A percentile compares a stretch with the other conserved stretches of the same genome.
Conservation (phyloP, 2,329 filamentous ascomycete species). For the Peltaster fructicola region DNA sequence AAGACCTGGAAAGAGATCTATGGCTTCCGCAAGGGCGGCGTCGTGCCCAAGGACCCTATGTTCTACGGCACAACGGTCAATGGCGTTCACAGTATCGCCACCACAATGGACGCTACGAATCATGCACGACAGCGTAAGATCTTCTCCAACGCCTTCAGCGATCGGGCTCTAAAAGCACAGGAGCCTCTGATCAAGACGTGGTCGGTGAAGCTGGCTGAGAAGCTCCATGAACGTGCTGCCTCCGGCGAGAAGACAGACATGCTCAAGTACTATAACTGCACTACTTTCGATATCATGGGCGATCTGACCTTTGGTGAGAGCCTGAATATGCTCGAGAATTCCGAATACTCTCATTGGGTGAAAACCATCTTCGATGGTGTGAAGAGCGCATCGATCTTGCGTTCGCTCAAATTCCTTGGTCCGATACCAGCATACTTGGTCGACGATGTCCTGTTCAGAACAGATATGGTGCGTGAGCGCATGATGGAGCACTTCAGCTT, state of each 20-base stretch:
- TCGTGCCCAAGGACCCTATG: constrained; percentile 7
- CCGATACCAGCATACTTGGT: too few species aligned
- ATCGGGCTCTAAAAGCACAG: constrained; percentile 14
- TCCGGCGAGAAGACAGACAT: constrained; percentile 10
- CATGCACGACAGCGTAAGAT: constrained; percentile 12
- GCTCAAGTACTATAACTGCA: constrained; percentile 17
- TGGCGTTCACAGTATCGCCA: constrained; percentile 8
- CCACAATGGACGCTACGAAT: constrained; percentile 11
- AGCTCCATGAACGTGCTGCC: constrained; percentile 10
- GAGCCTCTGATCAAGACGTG: constrained; percentile 16
- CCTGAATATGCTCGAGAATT: constrained; percentile 15
- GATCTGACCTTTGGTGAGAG: constrained; percentile 16
- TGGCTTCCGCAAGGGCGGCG: constrained; percentile 8
- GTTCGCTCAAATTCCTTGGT: too few species aligned
- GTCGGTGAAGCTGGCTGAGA: constrained; percentile 10
- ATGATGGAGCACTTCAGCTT: constrained; percentile 11
- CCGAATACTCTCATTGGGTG: constrained; percentile 14
- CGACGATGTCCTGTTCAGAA: background rate
- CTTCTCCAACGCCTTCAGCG: constrained; percentile 14
- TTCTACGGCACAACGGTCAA: constrained; percentile 12
- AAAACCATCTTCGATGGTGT: constrained; percentile 5
- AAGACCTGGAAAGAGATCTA: constrained; percentile 13
- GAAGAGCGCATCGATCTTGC: too few species aligned
- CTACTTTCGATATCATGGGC: constrained; percentile 16
- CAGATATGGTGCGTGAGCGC: background rate